Base-by-base conservation (phyloP, 2,329 filamentous ascomycete genomes). In the Botrytis porri region DNA sequence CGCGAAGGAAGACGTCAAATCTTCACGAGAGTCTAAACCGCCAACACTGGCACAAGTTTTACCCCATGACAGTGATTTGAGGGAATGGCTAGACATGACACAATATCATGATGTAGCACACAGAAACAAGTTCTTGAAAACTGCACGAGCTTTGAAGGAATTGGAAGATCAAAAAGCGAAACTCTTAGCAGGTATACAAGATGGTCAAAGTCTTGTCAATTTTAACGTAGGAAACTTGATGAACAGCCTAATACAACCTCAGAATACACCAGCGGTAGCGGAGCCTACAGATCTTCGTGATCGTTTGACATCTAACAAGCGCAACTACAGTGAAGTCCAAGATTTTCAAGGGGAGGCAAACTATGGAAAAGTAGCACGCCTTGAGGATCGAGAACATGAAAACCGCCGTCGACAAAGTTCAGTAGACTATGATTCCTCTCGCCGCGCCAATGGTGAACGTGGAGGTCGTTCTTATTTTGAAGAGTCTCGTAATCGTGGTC, bases 61-160 rank as follows among this genome's bases (percentile, higher is more conserved):
- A 48, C 73, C 75, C 48, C 70, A 76, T 70, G 76, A 81, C 60
- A 72, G 77, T 51, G 80, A 82, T 70, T 72, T 83, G 45, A 79
- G 77, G 75, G 80, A 82, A 71, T 83, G 81, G 81, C 73, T 83
- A 57, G 76, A 80, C 20, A 76, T 81, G 35, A 82, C 81, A 39
- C 78, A 79, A 4, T 83, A 78, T 73, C 77, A 82, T 74, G 80
- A 82, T 76, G 71, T 71, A 57, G 72, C 73, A n/a, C 81, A 82
- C 65, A 80, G 81, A 75, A 75, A 75, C 59, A 80, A 80, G 73
- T 78, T 78, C 51, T 69, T 81, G 37, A 70, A 73, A 54, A 70
- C 57, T 60, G 59, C 37, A 51, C 43, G 41, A 73, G 45, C 54
- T 63, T 14, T 70, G 29, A 57, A 73, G 45, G 66, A 51, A 41